Evolutionary conservation across 73 alveolate genomes (phyloP).

Genomic region (Paramecium tetraurelia): DNA sequence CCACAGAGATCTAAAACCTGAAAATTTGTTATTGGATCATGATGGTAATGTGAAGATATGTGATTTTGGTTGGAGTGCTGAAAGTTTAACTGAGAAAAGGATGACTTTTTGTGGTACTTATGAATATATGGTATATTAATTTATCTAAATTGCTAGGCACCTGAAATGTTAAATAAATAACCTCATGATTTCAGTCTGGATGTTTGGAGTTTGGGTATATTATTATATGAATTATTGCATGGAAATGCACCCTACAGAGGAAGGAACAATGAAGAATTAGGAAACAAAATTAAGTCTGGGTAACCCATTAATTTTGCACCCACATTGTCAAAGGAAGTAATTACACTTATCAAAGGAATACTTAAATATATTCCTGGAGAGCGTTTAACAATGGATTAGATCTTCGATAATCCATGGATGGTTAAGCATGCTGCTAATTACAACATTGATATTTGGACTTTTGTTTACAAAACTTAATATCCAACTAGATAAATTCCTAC

Average conservation of each 20-base stretch:
- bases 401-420: constrained; percentile 93
- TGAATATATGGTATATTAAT: constrained; percentile 83
- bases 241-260: constrained; percentile 88
- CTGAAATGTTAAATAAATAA: constrained; percentile 86
- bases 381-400: constrained; percentile 82
- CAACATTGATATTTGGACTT: background rate
- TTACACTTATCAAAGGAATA: constrained; percentile 75
- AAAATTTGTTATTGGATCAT: constrained; percentile 54
- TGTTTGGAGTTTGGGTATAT: constrained; percentile 92
- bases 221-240: constrained; percentile 88
- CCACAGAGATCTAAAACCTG: constrained; percentile 77
- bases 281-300: constrained; percentile 63
- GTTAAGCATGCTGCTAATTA: constrained; percentile 42
- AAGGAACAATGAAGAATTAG: constrained; percentile 57
- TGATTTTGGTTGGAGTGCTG: constrained; percentile 70
- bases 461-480: background rate
- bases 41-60: constrained; percentile 57
- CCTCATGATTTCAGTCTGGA: constrained; percentile 86
- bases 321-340: constrained; percentile 72
- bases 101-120: constrained; percentile 96
- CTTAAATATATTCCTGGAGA: constrained; percentile 77
- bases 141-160: constrained; percentile 61
- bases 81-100: constrained; percentile 68
- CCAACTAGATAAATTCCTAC: constrained; percentile 75
- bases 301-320: constrained; percentile 66